Evolutionary conservation across 2,329 filamentous ascomycete genomes (phyloP), one percentile per base, ranked within the genome.

Genomic region (Clonostachys solani): DNA sequence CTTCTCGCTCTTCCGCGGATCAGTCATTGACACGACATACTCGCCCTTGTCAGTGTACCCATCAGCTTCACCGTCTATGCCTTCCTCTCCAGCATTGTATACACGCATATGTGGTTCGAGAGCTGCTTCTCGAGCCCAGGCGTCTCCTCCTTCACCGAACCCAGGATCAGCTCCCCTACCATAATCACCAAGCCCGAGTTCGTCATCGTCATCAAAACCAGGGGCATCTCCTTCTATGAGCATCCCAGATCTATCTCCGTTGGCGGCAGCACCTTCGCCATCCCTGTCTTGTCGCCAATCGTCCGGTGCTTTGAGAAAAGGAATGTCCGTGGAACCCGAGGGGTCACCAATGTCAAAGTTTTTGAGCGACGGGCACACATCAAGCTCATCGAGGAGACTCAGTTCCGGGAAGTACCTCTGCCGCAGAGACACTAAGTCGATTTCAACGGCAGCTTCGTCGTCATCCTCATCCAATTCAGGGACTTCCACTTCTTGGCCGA

Each of bases 101-200:
- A 92, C 83, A 44, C 89, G 87, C 72, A 91, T 87, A 69, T 95
- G 90, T 40, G 89, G 89, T 57, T 92, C 88, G 17, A 92, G 72
- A 12, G 89, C 92, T 38, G 92, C 91, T 64, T 96, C 90, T 56
- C 85, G 83, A 6, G 92, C 94, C 92, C 94, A 99, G 2, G 87
- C 89, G 64, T 99, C 94, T 52, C 94, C 94, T 50, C 94, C 94
- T 63, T 97, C 92, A 23, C 94, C 94, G 61, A 99, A 99, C 12
- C 88, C 89, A 47, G 90, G 81, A 52, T 95, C 87, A 36, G 81
- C 71, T 42, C 82, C 80, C 42, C 86, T 70, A 52, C 89, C 86
- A 46, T 89, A 89, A 42, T 79, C 85, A 40, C 84, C 88, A 36
- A 92, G 71, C 36, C 78, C 80, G 52, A 85, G 79, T 54, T 92